Evolutionary conservation across 2,329 filamentous ascomycete genomes (phyloP), one percentile per base, ranked within the genome.

Genomic region (Scedosporium dehoogii): DNA sequence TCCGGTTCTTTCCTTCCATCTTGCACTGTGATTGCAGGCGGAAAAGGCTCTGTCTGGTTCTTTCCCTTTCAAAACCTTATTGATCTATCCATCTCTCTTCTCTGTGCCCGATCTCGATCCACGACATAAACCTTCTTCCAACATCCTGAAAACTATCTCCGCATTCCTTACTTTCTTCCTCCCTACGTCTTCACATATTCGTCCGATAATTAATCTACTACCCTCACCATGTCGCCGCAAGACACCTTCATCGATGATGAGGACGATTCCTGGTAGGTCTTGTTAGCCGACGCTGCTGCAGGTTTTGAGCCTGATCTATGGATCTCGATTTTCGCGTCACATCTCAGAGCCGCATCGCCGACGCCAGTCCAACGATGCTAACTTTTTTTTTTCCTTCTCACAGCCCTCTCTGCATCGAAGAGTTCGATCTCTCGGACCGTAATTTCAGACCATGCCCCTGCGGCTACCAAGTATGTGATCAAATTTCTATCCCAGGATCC

Each of bases 391-490:
- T 57, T 23, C 27, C 58, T 25, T 60, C n/a, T 65, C 70, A 99
- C 70, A 99, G 94, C 76, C 94, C 94, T 68, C 88, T 99, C 66
- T 99, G 94, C 74, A 96, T 99, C 72, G 94, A 99, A 78, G 96
- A 99, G 79, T 96, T 99, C 73, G 96, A 99, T 76, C 86, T 99
- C 59, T 96, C 92, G 51, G 94, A 99, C 80, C 90, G 91, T 74
- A 96, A 96, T 77, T 99, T 99, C 76, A 87, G 89, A 71, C 94
- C 94, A 67, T 99, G 94, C 79, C 93, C 93, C 63, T 99, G 94
- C 73, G 94, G 94, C 65, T 99, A 99, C 72, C 93, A 97, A 85
- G 93, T 97, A 84, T 66, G 81, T 62, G 51, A 55, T 29, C 29
- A 16, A 12, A 42, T 51, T 21, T 10, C n/a, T 56, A 33, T 14